These are phyloP conservation scores for Candida insectalens DNA, from an alignment of 805 yeast genomes.

Conservation along the genomic window DNA sequence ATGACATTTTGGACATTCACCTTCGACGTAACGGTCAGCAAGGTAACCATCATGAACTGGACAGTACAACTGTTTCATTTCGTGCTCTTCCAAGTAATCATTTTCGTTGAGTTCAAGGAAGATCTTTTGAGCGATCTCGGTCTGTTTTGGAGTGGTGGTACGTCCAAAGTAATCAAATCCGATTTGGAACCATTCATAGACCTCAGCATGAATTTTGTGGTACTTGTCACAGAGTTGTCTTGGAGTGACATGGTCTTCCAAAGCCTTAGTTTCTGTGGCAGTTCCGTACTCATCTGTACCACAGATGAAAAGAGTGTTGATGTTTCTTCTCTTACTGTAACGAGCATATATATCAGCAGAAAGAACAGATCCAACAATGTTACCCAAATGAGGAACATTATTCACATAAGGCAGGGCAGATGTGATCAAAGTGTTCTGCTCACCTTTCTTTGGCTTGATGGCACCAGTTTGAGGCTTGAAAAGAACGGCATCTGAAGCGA, in stretches of 20 bases:
- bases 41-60: slow-evolving; percentile 81
- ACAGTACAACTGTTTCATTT: slow-evolving; percentile 87
- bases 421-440: slow-evolving; percentile 79
- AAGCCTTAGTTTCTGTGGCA: slow-evolving; percentile 97
- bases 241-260: slow-evolving; percentile 89
- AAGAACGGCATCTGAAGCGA: slow-evolving; percentile 12
- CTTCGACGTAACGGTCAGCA: slow-evolving; percentile 96
- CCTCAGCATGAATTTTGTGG: slow-evolving; percentile 74
- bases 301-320: slow-evolving; percentile 78
- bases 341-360: slow-evolving; percentile 92
- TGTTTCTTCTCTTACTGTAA: slow-evolving; percentile 80
- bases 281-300: slow-evolving; percentile 99
- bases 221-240: slow-evolving; percentile 85
- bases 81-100: slow-evolving; percentile 74
- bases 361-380: slow-evolving; percentile 89
- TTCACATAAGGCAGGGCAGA: slow-evolving; percentile 97
- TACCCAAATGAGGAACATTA: slow-evolving; percentile 97
- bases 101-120: slow-evolving; percentile 69
- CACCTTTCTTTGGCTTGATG: slow-evolving; percentile 57
- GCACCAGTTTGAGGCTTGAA: slow-evolving; percentile 17
- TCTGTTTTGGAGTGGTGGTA: slow-evolving; percentile 86
- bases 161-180: slow-evolving; percentile 94
- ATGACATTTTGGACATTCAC: slow-evolving; percentile 90
- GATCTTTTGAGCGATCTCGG: slow-evolving; percentile 92
- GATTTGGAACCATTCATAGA: slow-evolving; percentile 95